Evolutionary conservation across 2,329 filamentous ascomycete genomes (phyloP).

Genomic region (Cordyceps cicadae): DNA sequence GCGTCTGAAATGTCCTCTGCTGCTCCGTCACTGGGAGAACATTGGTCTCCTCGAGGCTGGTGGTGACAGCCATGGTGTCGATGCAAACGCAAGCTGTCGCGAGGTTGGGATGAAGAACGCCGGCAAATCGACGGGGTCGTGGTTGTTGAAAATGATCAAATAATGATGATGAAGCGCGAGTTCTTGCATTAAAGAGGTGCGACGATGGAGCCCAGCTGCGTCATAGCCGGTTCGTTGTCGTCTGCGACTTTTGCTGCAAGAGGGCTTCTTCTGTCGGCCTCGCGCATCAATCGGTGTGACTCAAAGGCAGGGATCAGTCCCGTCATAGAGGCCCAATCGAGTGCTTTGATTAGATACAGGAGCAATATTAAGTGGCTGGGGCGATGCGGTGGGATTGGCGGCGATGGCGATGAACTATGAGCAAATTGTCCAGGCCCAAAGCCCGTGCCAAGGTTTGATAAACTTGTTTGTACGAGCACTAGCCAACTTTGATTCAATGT

Average conservation of each 20-base stretch:
- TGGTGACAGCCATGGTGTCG: neutral
- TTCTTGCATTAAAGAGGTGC: neutral
- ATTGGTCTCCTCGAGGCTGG: neutral
- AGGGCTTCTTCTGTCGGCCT: neutral
- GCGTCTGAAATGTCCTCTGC: neutral
- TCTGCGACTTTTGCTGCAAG: neutral
- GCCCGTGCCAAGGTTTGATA: too few species aligned
- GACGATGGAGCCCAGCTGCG: neutral
- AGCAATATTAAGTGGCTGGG: too few species aligned
- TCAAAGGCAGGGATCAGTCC: neutral
- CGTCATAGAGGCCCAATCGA: too few species aligned
- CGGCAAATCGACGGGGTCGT: neutral
- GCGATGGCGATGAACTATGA: too few species aligned
- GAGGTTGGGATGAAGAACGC: too few species aligned
- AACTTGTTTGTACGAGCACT: too few species aligned
- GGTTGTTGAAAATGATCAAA: neutral
- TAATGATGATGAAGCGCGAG: too few species aligned
- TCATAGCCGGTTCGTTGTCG: neutral
- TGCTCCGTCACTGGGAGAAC: constrained; percentile 1
- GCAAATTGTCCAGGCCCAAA: too few species aligned
- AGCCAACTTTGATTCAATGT: too few species aligned
- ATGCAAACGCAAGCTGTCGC: neutral
- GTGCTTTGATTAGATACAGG: too few species aligned
- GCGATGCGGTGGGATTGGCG: too few species aligned
- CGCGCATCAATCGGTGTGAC: neutral